Conservation (phyloP, 805 yeast genomes). For the Candida koratica region DNA sequence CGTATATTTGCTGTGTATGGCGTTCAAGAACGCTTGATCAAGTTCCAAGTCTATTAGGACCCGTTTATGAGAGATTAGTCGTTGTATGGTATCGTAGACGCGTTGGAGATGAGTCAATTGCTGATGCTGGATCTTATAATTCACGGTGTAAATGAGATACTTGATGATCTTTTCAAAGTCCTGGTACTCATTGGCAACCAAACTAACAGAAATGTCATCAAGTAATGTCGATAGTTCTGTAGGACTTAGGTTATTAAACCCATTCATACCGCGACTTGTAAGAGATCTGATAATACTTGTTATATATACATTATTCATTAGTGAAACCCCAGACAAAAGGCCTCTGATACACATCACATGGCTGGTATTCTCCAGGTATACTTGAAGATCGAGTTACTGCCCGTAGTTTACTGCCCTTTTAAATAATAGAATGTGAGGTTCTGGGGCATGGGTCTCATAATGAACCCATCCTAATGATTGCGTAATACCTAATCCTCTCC, state of each 20-base stretch:
- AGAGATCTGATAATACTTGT: neutral
- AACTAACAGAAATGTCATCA: constrained; percentile 30
- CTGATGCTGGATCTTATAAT: constrained; percentile 3
- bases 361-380: no score
- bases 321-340: no score
- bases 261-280: constrained; percentile 1
- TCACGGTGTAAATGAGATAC: constrained; percentile 22
- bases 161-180: constrained; percentile 35
- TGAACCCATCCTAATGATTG: constrained; percentile 98
- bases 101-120: constrained; percentile 10
- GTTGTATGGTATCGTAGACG: constrained; percentile 28
- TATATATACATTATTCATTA: constrained; percentile 9
- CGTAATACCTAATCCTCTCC: constrained; percentile 98
- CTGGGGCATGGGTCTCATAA: constrained; percentile 97
- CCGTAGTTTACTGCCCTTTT: constrained; percentile 59
- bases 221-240: constrained; percentile 31
- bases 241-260: constrained; percentile 19
- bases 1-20: constrained; percentile 3
- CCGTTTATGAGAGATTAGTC: constrained; percentile 30
- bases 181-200: constrained; percentile 26
- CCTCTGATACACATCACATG: no score
- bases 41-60: constrained; percentile 22
- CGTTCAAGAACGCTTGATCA: neutral
- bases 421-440: constrained; percentile 91
- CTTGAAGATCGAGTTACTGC: no score